Conservation (phyloP, 139 green algal genomes). For the Micractinium conductrix region DNA sequence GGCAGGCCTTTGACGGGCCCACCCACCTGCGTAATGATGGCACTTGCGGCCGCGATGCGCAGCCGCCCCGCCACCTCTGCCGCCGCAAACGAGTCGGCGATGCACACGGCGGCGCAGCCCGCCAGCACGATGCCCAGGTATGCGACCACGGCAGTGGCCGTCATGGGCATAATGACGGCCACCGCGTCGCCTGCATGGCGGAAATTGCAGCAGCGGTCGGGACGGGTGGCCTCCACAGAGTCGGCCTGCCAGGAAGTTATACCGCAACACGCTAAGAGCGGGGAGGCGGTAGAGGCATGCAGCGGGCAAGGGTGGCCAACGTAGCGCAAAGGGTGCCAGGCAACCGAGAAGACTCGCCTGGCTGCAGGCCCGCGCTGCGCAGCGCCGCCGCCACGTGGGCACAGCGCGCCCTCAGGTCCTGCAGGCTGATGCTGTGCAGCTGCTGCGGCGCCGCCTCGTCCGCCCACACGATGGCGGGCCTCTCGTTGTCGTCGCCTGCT, state of each 20-base stretch:
- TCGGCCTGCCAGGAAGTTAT: neutral
- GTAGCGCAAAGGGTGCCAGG: neutral
- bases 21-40: constrained; percentile 85
- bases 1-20: no score
- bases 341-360: constrained; percentile 39
- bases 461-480: constrained; percentile 79
- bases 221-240: no score
- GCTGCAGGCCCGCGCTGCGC: constrained; percentile 32
- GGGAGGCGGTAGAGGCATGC: neutral
- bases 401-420: constrained; percentile 49
- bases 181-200: constrained; percentile 66
- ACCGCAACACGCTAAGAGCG: neutral
- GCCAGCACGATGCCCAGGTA: constrained; percentile 90
- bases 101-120: constrained; percentile 81
- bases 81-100: constrained; percentile 90
- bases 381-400: constrained; percentile 55
- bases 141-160: constrained; percentile 57
- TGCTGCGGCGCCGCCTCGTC: constrained; percentile 56
- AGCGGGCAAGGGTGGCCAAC: no score
- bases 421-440: constrained; percentile 60
- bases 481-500: constrained; percentile 38
- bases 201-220: neutral
- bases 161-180: constrained; percentile 87
- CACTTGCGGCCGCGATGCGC: constrained; percentile 64
- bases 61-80: constrained; percentile 78